Percentiles rank a stretch among this genome's conserved stretches.
These are phyloP conservation scores for Takashimella koratensis DNA, from an alignment of 1,284 basidiomycete species.

Conservation along the genomic window DNA sequence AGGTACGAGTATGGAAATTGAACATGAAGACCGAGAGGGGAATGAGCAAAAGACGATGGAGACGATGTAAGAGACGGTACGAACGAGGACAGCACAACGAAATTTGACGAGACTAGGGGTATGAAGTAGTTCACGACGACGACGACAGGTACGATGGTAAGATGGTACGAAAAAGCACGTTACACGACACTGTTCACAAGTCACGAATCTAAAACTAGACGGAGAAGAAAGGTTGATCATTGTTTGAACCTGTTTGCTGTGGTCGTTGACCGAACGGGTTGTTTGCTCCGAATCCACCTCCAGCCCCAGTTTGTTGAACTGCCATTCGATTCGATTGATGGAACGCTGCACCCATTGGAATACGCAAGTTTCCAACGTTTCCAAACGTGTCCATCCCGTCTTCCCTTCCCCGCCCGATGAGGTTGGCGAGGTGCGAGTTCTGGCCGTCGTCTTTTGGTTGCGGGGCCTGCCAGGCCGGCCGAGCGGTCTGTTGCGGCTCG, in stretches of 20 bases:
- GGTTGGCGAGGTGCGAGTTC: constrained; percentile 68
- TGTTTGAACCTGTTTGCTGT: constrained; percentile 52
- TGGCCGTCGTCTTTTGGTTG: constrained; percentile 58
- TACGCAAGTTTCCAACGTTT: constrained; percentile 75
- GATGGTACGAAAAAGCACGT: no score
- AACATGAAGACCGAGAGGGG: no score
- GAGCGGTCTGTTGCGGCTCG: constrained; percentile 24
- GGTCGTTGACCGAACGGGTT: constrained; percentile 69
- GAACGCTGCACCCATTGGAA: constrained; percentile 58
- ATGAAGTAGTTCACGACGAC: no score
- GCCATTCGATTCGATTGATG: constrained; percentile 55
- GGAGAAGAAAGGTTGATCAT: constrained; percentile 80
- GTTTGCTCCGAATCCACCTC: constrained; percentile 49
- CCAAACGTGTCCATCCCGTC: constrained; percentile 93
- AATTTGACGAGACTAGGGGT: no score
- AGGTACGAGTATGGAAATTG: no score
- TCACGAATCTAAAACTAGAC: no score
- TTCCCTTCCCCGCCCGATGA: constrained; percentile 73
- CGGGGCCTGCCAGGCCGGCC: constrained; percentile 36
- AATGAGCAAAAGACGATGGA: no score
- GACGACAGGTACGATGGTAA: no score
- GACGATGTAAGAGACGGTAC: no score
- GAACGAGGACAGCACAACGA: no score
- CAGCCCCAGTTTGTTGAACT: constrained; percentile 56
- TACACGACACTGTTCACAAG: no score